Evolutionary conservation across 179 eudicot genomes (phyloP), one percentile per base, ranked within the genome.

Genomic region (Sideroxylon spinosum): DNA sequence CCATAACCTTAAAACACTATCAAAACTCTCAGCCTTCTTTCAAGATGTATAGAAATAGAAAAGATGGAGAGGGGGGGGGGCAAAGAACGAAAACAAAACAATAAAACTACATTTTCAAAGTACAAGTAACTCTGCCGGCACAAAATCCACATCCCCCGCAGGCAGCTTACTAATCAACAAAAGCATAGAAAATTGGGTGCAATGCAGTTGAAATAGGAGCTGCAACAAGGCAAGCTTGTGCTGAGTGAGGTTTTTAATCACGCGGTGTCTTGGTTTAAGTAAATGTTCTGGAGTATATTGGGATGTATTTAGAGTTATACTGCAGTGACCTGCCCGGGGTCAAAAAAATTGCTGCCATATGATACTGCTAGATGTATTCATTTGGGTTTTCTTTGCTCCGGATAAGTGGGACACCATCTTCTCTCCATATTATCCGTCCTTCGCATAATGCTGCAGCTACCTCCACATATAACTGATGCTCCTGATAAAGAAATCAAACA

Each of bases 331-430:
- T 37, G 44, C 4, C 44, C 44, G 44, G 16, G 16, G 56, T 9
- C 56, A 52, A 52, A 52, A 14, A 25, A 71, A 71, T 17, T 0
- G 50, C 50, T 29, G 26, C 50, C 20, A 37, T 20, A 52, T 72
- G 11, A 25, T 28, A 19, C 16, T 56, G 11, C 78, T 88, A 93
- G 78, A 76, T 74, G 82, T 78, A 91, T 0, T 79, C 64, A 13
- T 82, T 69, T 17, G 95, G 95, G 64, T 93, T 85, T 78, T 88
- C 90, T 84, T 82, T 88, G 86, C 87, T 86, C 82, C 29, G 88
- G 76, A 95, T 90, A 44, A 93, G 84, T 14, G 97, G 98, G 50
- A 95, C 95, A n/a, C 95, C 97, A 78, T 93, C 98, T 76, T 88
- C 90, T 81, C 98, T 90, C 97, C 94, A 95, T 23, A 86, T 81